Evolutionary conservation across 2,329 filamentous ascomycete species (phyloP).

Genomic region (Exophiala mesophila): DNA sequence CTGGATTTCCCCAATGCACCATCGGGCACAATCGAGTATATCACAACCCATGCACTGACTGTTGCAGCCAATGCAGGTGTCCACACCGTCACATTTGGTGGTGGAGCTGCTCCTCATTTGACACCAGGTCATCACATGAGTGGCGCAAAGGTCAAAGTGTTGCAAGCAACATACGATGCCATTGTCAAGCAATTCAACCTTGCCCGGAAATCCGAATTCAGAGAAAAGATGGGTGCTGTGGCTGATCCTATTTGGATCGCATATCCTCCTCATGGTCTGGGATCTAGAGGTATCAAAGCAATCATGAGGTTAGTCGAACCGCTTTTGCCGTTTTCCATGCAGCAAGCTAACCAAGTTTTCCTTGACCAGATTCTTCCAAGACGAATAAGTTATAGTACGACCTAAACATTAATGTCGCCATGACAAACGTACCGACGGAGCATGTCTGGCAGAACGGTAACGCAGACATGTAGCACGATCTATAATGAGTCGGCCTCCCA

Average conservation of each 20-base stretch:
- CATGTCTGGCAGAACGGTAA: too few relatives aligned
- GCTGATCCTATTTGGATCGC: constrained; percentile 86
- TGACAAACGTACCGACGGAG: too few relatives aligned
- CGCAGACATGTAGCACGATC: too few relatives aligned
- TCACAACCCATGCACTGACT: constrained; percentile 69
- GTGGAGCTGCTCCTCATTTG: constrained; percentile 69
- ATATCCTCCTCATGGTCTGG: constrained; percentile 80
- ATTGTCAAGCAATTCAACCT: constrained; percentile 77
- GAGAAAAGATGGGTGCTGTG: constrained; percentile 80
- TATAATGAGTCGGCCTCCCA: too few relatives aligned
- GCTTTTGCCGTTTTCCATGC: neutral
- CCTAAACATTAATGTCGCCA: too few relatives aligned
- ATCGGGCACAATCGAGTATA: constrained; percentile 79
- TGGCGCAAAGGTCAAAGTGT: constrained; percentile 72
- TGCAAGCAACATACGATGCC: constrained; percentile 76
- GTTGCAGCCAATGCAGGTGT: constrained; percentile 55
- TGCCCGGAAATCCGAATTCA: constrained; percentile 80
- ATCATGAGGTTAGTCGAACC: constrained; percentile 40
- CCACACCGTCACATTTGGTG: constrained; percentile 76
- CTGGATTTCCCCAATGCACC: constrained; percentile 84
- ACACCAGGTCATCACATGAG: constrained; percentile 76
- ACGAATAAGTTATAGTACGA: constrained; percentile 13
- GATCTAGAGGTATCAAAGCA: constrained; percentile 75
- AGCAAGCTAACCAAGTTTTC: neutral
- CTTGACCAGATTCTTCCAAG: constrained; percentile 21